Evolutionary conservation across 805 yeast species (phyloP), one percentile per base, ranked within the genome.

Genomic region (Metschnikowia noctiluminum): DNA sequence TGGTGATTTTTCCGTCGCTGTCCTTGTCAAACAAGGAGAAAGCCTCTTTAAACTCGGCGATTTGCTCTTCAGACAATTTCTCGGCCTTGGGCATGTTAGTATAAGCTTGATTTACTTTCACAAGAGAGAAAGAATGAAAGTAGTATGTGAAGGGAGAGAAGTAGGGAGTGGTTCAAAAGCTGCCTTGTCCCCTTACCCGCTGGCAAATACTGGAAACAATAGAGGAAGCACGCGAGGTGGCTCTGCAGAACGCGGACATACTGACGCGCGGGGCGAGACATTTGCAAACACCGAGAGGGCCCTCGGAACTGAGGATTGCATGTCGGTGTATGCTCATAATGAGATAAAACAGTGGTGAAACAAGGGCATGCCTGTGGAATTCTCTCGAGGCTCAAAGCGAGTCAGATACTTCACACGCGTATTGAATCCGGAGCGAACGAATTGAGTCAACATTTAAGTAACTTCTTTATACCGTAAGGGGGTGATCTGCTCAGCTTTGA

Each of bases 21-120:
- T 94, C 96, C 69, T 90, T 90, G 77, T 94, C 99, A 61, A 94
- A 94, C 56, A 94, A 81, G 53, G 97, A 89, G 68, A 94, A 94
- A 6, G 99, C 99, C 76, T 94, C 99, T 71, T 89, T 90, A 74
- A 94, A 94, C 63, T 94, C 98, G 51, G 94, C 86, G 60, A 94
- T 90, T 74, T 94, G 99, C 71, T 89, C 96, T 67, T 92, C 96
- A 38, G 97, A 88, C 62, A 94, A 82, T 72, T 92, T 85, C 57
- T 87, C 95, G 62, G 94, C 84, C 91, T 82, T 56, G 34, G 43
- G 55, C 57, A 53, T 52, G 63, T 62, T 55, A 55, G 59, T 49
- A 42, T 30, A 30, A 30, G 13, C 12, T 9, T 12, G 32, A 12
- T 2, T 30, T 9, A 30, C 32, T 30, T 30, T 30, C 32, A 12